Evolutionary conservation across 306 rosid species (phyloP).

Genomic region (Ziziphus jujuba): DNA sequence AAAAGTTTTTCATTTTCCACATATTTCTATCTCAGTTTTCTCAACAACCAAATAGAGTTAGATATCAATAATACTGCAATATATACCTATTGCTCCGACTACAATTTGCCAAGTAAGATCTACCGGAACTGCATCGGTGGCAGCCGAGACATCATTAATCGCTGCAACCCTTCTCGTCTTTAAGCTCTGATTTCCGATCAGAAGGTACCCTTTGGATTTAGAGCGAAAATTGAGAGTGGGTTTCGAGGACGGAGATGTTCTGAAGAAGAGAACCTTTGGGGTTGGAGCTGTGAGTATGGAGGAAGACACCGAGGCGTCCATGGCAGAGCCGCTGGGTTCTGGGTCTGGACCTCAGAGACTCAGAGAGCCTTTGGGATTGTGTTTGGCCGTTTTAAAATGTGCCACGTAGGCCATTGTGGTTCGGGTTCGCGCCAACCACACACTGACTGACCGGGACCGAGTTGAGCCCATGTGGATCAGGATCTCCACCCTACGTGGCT

Average conservation of each 20-base stretch:
- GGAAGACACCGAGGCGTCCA: constrained; percentile 46
- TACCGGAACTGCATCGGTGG: constrained; percentile 18
- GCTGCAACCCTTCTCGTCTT: constrained; percentile 18
- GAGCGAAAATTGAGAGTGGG: background rate
- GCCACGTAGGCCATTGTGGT: constrained; percentile 38
- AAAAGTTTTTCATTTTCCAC: background rate
- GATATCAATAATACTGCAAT: background rate
- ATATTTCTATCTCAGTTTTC: background rate
- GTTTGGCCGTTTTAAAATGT: constrained; percentile 2
- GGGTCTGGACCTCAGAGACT: too few relatives aligned
- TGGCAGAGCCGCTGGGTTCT: background rate
- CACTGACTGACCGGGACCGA: background rate
- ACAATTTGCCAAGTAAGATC: constrained; percentile 48
- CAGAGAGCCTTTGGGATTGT: too few relatives aligned
- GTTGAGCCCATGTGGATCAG: background rate
- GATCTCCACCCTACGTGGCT: background rate
- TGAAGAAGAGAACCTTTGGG: constrained; percentile 11
- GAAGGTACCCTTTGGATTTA: background rate
- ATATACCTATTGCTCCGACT: constrained; percentile 43
- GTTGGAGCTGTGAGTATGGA: constrained; percentile 13
- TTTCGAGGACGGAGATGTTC: background rate
- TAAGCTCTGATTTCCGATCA: constrained; percentile 17
- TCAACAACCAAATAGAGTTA: background rate
- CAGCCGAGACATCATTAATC: constrained; percentile 20
- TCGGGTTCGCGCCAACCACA: constrained; percentile 43